phyloP scores from a whole-genome alignment of 768 basidiomycete species.

The Porphyrellus cyaneotinctus region DNA sequence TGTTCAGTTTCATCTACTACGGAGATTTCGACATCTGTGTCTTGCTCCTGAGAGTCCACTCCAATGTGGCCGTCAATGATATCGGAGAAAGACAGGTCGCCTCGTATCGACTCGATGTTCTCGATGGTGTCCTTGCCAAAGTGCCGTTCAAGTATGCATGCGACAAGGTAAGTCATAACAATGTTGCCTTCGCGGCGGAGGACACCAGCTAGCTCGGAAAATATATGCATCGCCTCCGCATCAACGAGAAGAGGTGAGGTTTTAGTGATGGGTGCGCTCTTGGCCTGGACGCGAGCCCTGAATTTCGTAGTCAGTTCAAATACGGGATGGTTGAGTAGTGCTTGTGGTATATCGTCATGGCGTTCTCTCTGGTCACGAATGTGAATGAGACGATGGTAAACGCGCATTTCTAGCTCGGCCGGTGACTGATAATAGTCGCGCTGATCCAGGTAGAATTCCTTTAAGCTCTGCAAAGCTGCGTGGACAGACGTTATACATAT shows the following conservation, averaged over 20 bases:
- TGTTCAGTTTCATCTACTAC: conserved; percentile 21
- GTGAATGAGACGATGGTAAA: conserved; percentile 91
- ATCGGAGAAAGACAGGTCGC: conserved; percentile 51
- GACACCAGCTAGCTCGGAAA: conserved; percentile 52
- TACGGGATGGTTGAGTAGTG: conserved; percentile 67
- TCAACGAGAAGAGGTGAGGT: conserved; percentile 62
- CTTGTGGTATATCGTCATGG: conserved; percentile 64
- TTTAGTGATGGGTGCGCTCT: conserved; percentile 72
- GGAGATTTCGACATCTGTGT: conserved; percentile 25
- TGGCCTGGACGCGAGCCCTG: conserved; percentile 73
- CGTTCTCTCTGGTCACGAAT: conserved; percentile 81
- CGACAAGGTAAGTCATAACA: conserved; percentile 82
- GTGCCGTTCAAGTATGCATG: conserved; percentile 82
- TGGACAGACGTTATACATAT: background rate
- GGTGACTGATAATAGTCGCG: conserved; percentile 62
- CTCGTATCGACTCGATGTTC: conserved; percentile 64
- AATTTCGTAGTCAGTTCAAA: conserved; percentile 82
- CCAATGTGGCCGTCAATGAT: conserved; percentile 62
- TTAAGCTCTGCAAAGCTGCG: conserved; percentile 86
- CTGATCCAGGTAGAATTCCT: conserved; percentile 90
- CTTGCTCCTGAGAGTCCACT: conserved; percentile 23
- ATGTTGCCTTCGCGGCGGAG: conserved; percentile 62
- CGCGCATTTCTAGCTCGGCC: conserved; percentile 92
- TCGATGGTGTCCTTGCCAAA: conserved; percentile 81
- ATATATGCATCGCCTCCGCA: conserved; percentile 61